Evolutionary conservation across 2,329 filamentous ascomycete genomes (phyloP), one percentile per base, ranked within the genome.

Genomic region (Fusarium sp.): DNA sequence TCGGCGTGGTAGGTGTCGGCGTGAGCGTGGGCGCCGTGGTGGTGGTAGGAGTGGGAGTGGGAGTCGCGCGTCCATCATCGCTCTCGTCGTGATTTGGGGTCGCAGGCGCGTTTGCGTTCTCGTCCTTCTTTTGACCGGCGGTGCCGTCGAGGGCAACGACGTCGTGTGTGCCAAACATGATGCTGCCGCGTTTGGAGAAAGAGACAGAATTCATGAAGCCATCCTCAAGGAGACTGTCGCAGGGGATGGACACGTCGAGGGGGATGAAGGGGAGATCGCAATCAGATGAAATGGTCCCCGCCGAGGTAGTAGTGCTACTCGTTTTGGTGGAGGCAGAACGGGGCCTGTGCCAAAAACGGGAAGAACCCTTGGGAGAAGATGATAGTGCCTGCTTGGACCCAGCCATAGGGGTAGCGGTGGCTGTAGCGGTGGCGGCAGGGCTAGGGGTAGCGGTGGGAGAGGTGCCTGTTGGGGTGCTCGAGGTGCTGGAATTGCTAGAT

Each of bases 111-210:
- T 58, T 53, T 23, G 34, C 47, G 36, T 27, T 53, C 47, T 55
- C 53, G 27, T 47, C 50, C 51, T 41, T 16, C 13, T 67, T 31
- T 23, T 58, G 53, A 31, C 69, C 60, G 63, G 69, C 68, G 50
- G 61, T 66, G 69, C 66, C 67, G 66, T 73, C 73, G 62, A 75
- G 30, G 55, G 58, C 55, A 57, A 61, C 52, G 40, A 68, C 69
- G 64, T 74, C 82, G 75, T 85, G 85, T 56, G 83, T 85, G 66
- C 86, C 84, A 75, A 90, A 84, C 84, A 91, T 88, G 73, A 91
- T 82, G 78, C 89, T 91, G 70, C 89, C 89, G 72, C 89, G 84
- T 67, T 89, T 89, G 61, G 89, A 90, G 75, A 91, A 91, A 70
- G 84, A 84, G 70, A 91, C 78, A 60, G 83, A 82, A 69, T 81